Percentiles rank a stretch among this genome's conserved stretches.
Conservation (phyloP, 2,329 filamentous ascomycete species). For the Colletotrichum sojae region DNA sequence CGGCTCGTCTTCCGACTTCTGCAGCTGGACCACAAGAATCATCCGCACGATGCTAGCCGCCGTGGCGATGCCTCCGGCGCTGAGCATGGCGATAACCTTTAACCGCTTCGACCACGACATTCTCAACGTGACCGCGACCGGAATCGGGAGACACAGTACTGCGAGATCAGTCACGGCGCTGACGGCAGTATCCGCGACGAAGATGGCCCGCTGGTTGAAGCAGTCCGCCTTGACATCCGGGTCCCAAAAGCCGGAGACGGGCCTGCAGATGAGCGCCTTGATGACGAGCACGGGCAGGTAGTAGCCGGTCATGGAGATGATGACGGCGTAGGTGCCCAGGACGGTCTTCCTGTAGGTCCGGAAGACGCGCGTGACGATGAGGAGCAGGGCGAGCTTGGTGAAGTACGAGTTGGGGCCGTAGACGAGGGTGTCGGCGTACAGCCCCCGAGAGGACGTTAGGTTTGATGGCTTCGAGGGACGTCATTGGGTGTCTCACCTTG, state of each 20-base stretch:
- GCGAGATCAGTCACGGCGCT: slow-evolving; percentile 50
- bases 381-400: slow-evolving; percentile 57
- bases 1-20: slow-evolving; percentile 43
- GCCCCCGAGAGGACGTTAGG: slow-evolving; percentile 21
- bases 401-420: slow-evolving; percentile 60
- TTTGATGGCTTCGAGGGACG: fast-evolving
- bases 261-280: slow-evolving; percentile 57
- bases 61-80: slow-evolving; percentile 50
- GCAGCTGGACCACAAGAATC: slow-evolving; percentile 44
- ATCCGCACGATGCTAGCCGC: slow-evolving; percentile 50
- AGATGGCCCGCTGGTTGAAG: slow-evolving; percentile 52
- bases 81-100: slow-evolving; percentile 47
- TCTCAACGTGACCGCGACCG: slow-evolving; percentile 51
- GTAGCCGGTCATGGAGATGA: slow-evolving; percentile 54
- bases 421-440: slow-evolving; percentile 59
- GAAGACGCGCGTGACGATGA: slow-evolving; percentile 60
- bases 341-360: slow-evolving; percentile 55
- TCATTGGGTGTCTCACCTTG: slow-evolving; percentile 47
- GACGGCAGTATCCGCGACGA: slow-evolving; percentile 50
- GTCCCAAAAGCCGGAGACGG: slow-evolving; percentile 58
- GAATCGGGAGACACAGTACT: slow-evolving; percentile 49
- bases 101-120: slow-evolving; percentile 49
- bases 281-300: slow-evolving; percentile 48
- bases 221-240: slow-evolving; percentile 48
- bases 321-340: slow-evolving; percentile 55